Percentiles rank a stretch among this genome's conserved stretches.
Conservation (phyloP, 1,284 basidiomycete species). For the Polyporus tsugae region DNA sequence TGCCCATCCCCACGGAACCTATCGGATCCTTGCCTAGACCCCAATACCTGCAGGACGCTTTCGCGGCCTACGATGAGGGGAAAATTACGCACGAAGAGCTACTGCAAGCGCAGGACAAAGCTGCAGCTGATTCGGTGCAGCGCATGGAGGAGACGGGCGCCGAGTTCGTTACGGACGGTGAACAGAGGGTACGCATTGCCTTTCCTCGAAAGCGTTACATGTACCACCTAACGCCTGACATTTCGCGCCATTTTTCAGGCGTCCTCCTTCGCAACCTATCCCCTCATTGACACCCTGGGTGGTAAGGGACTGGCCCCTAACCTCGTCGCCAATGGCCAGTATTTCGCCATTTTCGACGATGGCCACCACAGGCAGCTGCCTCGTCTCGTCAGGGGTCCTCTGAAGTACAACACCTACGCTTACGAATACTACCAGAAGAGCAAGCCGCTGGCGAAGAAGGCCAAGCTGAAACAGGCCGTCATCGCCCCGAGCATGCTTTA, state of each 20-base stretch:
- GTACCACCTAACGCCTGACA: not conserved
- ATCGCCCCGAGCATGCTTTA: slow-evolving; percentile 1
- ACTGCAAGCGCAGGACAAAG: not conserved
- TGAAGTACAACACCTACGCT: not conserved
- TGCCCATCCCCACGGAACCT: slow-evolving; percentile 1
- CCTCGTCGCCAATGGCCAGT: not conserved
- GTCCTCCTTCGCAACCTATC: slow-evolving; percentile 3
- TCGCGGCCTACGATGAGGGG: not conserved
- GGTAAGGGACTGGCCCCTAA: slow-evolving; percentile 3
- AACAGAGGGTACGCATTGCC: not conserved
- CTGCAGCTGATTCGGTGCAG: not conserved
- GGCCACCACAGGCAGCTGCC: slow-evolving; percentile 4
- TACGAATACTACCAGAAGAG: not conserved
- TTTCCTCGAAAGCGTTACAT: not conserved
- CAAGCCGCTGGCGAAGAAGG: not conserved
- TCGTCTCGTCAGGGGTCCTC: not conserved
- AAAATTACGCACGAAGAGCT: slow-evolving; percentile 2
- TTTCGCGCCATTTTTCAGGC: not conserved
- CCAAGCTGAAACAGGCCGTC: slow-evolving; percentile 2
- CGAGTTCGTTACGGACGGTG: not conserved
- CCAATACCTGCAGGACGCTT: not conserved
- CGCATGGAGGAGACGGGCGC: slow-evolving; percentile 4
- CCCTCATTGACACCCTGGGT: not conserved
- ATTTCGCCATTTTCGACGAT: slow-evolving; percentile 1
- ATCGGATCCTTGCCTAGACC: slow-evolving; percentile 5